These are phyloP conservation scores for Mortierella sp. DNA, from an alignment of 371 early-diverging fungal species.

Conservation along the genomic window DNA sequence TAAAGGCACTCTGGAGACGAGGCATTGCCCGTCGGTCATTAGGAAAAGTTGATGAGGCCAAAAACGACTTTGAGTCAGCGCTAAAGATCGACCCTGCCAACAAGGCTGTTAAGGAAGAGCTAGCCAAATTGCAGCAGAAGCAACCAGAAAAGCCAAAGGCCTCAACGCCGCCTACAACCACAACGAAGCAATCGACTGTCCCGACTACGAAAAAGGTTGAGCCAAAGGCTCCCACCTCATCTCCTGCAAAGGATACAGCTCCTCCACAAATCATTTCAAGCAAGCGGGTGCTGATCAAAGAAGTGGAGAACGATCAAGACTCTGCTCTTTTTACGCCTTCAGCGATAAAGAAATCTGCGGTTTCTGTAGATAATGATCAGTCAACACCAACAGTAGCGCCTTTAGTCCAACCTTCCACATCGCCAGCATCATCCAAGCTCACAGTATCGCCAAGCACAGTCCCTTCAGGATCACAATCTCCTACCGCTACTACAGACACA, in stretches of 20 bases:
- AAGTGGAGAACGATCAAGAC: slow-evolving; percentile 23
- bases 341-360: neutral
- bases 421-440: neutral
- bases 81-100: slow-evolving; percentile 79
- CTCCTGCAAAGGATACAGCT: neutral
- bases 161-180: neutral
- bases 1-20: slow-evolving; percentile 88
- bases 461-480: neutral
- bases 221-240: neutral
- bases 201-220: neutral
- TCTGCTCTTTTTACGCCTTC: slow-evolving; percentile 28
- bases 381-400: neutral
- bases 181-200: neutral
- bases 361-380: neutral
- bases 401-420: neutral
- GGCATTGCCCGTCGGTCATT: slow-evolving; percentile 76
- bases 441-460: neutral
- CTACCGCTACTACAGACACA: neutral
- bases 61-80: slow-evolving; percentile 73
- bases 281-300: slow-evolving; percentile 43
- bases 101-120: slow-evolving; percentile 71
- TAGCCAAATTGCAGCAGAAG: slow-evolving; percentile 57
- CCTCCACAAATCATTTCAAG: slow-evolving; percentile 25
- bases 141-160: slow-evolving; percentile 20
- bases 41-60: slow-evolving; percentile 71